Evolutionary conservation across 1,139 yeast species (phyloP), one percentile per base, ranked within the genome.

Genomic region (Kodamaea sp.): DNA sequence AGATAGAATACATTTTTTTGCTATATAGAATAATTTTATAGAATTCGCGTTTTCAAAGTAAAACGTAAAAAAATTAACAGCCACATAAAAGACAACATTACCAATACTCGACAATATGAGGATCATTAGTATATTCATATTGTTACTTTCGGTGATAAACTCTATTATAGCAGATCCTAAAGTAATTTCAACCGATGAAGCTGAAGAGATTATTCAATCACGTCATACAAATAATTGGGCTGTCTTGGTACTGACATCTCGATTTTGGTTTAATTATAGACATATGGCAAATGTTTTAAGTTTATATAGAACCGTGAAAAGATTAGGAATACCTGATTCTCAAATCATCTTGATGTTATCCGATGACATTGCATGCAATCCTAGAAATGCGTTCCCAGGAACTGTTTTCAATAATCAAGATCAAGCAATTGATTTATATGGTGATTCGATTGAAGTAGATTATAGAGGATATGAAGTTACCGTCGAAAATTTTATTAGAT

Each of bases 401-500:
- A 84, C 96, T 2, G 96, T 94, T 9, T 94, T 84, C 73, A 92
- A 92, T 59, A 92, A 90, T 54, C 87, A 85, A 60, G 96, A 90
- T 59, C 85, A 95, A 55, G 95, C 85, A n/a, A 75, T 92, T 38
- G 99, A 92, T 60, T 70, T 92, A 38, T 92, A 92, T 57, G 97
- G 98, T 28, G 96, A 88, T 50, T 83, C 83, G 58, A 86, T 92
- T 29, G 97, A 92, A 59, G 98, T 92, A 5, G 99, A 92, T 63
- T 92, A 90, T 59, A 72, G 97, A 48, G 99, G 99, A 0, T 92
- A 92, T 56, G 98, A 94, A 54, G 99, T 92, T 20, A 92, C 98
- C 0, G 99, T 92, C 27, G 98, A 94, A 61, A 92, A 89, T 61
- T 92, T 92, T 52, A 79, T 92, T 22, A 72, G 98, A 45, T 67